Percentiles rank a stretch among this genome's conserved stretches.
Conservation (phyloP, 371 early-diverging fungal species). For the Mortierella sp. region DNA sequence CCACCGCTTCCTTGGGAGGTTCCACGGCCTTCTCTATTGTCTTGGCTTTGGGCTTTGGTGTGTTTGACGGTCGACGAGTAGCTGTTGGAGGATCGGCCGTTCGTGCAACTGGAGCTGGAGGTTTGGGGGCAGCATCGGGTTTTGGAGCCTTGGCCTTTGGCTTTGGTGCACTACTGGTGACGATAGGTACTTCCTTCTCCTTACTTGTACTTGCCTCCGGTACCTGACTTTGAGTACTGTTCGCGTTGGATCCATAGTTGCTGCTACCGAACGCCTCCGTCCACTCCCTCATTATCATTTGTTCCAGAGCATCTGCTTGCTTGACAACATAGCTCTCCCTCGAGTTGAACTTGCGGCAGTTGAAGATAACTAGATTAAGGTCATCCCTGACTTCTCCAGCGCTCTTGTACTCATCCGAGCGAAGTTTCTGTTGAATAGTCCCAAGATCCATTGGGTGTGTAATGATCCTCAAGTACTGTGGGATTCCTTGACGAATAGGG, state of each 20-base stretch:
- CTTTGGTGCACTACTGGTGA: slow-evolving; percentile 22
- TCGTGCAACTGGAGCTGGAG: not conserved
- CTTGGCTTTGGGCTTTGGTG: slow-evolving; percentile 39
- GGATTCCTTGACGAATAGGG: slow-evolving; percentile 73
- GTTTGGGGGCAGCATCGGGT: slow-evolving; percentile 13
- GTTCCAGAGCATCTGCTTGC: slow-evolving; percentile 61
- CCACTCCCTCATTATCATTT: slow-evolving; percentile 58
- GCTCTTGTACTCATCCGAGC: slow-evolving; percentile 52
- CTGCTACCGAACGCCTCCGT: slow-evolving; percentile 45
- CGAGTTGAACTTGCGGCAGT: slow-evolving; percentile 66
- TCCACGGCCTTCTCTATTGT: slow-evolving; percentile 28
- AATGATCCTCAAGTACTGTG: slow-evolving; percentile 85
- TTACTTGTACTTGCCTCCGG: not conserved
- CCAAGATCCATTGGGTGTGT: slow-evolving; percentile 97
- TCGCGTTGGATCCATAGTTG: too few relatives aligned
- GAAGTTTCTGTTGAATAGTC: slow-evolving; percentile 83
- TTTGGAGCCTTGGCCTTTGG: slow-evolving; percentile 25
- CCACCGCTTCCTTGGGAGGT: slow-evolving; percentile 31
- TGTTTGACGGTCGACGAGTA: slow-evolving; percentile 19
- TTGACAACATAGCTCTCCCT: slow-evolving; percentile 60
- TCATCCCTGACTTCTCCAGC: slow-evolving; percentile 74
- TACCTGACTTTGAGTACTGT: not conserved
- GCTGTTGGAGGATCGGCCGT: not conserved
- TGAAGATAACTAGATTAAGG: slow-evolving; percentile 64
- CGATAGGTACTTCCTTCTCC: not conserved